phyloP scores from a whole-genome alignment of 345 rosid genomes.

The Aegle marmelos region DNA sequence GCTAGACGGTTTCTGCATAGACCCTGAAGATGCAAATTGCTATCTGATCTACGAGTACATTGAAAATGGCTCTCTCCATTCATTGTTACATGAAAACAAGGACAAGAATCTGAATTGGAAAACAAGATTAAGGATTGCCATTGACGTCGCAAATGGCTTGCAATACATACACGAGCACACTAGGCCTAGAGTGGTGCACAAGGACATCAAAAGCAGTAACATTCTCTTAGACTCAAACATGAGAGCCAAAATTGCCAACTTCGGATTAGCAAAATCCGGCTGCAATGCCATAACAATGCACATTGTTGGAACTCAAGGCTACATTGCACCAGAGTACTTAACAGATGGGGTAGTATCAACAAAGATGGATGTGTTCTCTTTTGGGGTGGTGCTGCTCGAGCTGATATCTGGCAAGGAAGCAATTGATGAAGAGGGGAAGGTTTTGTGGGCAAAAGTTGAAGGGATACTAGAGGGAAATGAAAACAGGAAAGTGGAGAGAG shows the following conservation, averaged over 20 bases:
- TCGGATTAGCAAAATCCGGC: slow-evolving; percentile 72
- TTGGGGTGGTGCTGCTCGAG: slow-evolving; percentile 71
- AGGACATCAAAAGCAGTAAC: slow-evolving; percentile 68
- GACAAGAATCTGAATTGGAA: slow-evolving; percentile 43
- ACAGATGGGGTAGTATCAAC: slow-evolving; percentile 63
- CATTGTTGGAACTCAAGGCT: slow-evolving; percentile 74
- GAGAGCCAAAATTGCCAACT: slow-evolving; percentile 72
- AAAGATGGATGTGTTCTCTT: slow-evolving; percentile 68
- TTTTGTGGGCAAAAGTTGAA: slow-evolving; percentile 38
- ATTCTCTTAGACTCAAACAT: slow-evolving; percentile 55
- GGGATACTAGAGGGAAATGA: slow-evolving; percentile 39
- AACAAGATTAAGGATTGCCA: slow-evolving; percentile 45
- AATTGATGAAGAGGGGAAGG: slow-evolving; percentile 43
- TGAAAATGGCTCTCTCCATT: slow-evolving; percentile 55
- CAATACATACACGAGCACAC: slow-evolving; percentile 79
- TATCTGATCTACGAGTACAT: slow-evolving; percentile 58
- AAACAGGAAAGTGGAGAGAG: slow-evolving; percentile 26
- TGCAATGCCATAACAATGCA: slow-evolving; percentile 79
- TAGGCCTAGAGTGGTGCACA: slow-evolving; percentile 60
- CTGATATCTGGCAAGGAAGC: slow-evolving; percentile 57
- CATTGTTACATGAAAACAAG: slow-evolving; percentile 45
- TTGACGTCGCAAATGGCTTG: slow-evolving; percentile 67
- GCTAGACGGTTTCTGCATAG: slow-evolving; percentile 70
- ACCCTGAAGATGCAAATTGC: slow-evolving; percentile 53
- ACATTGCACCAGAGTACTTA: slow-evolving; percentile 67